Conservation (phyloP, 2,329 filamentous ascomycete genomes). For the Samsoniella hepiali region DNA sequence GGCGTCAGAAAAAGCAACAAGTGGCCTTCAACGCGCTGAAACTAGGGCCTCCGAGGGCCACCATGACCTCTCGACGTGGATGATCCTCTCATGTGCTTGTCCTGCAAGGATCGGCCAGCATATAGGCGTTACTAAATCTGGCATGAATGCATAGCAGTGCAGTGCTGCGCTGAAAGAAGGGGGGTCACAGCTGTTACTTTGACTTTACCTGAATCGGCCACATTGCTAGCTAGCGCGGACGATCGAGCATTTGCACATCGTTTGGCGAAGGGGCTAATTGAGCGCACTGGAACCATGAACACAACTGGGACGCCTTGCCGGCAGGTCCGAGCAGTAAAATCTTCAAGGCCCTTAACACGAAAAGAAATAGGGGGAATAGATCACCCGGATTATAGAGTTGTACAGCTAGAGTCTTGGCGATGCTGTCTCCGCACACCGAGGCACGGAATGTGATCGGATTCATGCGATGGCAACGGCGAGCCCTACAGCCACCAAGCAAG, state of each 20-base stretch:
- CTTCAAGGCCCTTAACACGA: not conserved
- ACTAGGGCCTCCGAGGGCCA: not conserved
- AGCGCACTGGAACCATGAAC: not conserved
- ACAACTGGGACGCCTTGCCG: not conserved
- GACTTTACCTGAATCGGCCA: slow-evolving; percentile 1
- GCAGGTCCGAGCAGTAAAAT: not conserved
- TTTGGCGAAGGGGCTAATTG: not conserved
- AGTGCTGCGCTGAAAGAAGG: not conserved
- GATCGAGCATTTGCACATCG: slow-evolving; percentile 10
- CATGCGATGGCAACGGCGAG: not conserved
- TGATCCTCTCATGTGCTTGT: not conserved
- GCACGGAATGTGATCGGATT: not conserved
- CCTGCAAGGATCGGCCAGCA: not conserved
- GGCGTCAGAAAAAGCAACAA: not conserved
- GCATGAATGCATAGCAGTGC: not conserved
- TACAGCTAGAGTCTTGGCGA: not conserved
- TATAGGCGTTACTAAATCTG: slow-evolving; percentile 3
- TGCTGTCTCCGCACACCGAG: not conserved
- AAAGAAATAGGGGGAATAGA: not conserved
- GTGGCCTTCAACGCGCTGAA: not conserved
- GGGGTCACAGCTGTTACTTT: not conserved
- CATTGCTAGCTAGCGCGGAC: slow-evolving; percentile 2
- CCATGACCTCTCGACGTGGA: not conserved
- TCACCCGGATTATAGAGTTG: not conserved
- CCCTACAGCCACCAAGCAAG: not conserved